phyloP scores from a whole-genome alignment of 225 moss, liverwort and hornwort genomes.

The Neckera pumila region DNA sequence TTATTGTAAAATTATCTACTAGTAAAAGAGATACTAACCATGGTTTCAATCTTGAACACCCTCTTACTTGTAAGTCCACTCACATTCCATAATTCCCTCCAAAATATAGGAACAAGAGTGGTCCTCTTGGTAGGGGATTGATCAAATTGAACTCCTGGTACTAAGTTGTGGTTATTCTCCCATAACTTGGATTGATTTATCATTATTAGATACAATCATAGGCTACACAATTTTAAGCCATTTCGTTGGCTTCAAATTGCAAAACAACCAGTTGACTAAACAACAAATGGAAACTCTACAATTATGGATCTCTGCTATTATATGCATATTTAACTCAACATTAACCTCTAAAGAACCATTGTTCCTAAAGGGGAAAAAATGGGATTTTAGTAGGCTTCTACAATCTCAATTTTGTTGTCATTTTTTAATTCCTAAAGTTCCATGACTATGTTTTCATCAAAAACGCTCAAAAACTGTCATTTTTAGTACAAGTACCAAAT shows the following conservation, averaged over 20 bases:
- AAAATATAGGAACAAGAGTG: too few species aligned
- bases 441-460: too few species aligned
- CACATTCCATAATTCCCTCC: background rate
- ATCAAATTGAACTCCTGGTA: too few species aligned
- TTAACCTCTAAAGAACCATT: background rate
- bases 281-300: too few species aligned
- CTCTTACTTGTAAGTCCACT: background rate
- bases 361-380: accelerated
- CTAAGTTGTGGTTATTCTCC: background rate
- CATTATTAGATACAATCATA: background rate
- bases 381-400: too few species aligned
- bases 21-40: background rate
- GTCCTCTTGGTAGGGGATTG: too few species aligned
- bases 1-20: background rate
- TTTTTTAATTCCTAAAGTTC: too few species aligned
- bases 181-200: background rate
- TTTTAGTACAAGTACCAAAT: too few species aligned
- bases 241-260: background rate
- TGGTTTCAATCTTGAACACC: background rate
- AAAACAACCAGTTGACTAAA: background rate
- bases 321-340: background rate
- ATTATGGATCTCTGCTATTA: too few species aligned
- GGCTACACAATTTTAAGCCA: background rate
- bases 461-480: too few species aligned
- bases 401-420: too few species aligned